phyloP scores from a whole-genome alignment of 352 stramenopile genomes.

The Aphanomyces euteiches region DNA sequence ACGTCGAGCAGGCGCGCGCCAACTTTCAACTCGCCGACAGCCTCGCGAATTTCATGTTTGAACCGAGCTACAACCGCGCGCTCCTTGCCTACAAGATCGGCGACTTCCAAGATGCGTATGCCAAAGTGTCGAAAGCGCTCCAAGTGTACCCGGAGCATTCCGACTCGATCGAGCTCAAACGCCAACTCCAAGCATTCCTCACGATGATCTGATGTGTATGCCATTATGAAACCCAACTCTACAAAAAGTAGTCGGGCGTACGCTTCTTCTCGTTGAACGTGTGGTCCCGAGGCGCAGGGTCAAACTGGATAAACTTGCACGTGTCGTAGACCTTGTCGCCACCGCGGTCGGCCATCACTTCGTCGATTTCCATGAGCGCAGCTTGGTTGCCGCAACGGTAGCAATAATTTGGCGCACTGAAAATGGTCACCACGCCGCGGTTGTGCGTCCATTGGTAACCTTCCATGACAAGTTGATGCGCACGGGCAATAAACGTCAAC shows the following conservation, averaged over 20 bases:
- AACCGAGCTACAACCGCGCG: constrained; percentile 89
- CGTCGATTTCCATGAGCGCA: constrained; percentile 93
- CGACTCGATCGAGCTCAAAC: constrained; percentile 87
- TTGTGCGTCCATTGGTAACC: constrained; percentile 93
- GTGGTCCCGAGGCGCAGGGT: constrained; percentile 85
- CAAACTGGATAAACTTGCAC: constrained; percentile 92
- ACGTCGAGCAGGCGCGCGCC: constrained; percentile 76
- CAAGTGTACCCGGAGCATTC: constrained; percentile 73
- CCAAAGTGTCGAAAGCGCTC: constrained; percentile 80
- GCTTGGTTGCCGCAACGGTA: constrained; percentile 96
- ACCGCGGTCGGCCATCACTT: constrained; percentile 82
- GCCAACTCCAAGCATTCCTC: constrained; percentile 59
- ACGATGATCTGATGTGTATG: constrained; percentile 19
- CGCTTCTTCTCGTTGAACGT: constrained; percentile 91
- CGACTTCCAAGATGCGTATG: constrained; percentile 88
- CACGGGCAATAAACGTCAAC: constrained; percentile 81
- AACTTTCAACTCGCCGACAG: constrained; percentile 79
- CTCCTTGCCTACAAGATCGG: constrained; percentile 88
- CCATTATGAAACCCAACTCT: constrained; percentile 32
- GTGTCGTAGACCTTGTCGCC: constrained; percentile 89
- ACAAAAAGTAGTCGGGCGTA: constrained; percentile 91
- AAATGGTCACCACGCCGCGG: constrained; percentile 89
- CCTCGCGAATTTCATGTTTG: constrained; percentile 86
- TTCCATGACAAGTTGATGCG: constrained; percentile 92
- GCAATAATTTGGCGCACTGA: constrained; percentile 93